Conservation (phyloP, 106 monocot species). For the Dioscorea alata region DNA sequence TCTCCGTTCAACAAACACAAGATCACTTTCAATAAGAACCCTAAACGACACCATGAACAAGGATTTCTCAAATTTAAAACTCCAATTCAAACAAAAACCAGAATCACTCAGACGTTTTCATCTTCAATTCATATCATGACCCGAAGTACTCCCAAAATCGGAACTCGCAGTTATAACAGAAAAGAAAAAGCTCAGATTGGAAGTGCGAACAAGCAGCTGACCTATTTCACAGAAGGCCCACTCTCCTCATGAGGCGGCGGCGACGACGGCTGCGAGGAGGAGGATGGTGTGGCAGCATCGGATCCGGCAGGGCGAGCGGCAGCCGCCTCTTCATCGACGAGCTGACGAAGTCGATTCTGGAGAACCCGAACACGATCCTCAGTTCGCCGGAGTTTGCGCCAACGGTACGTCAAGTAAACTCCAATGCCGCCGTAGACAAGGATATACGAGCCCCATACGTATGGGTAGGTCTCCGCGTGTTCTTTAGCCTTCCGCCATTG, state of each 20-base stretch:
- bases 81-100: too few species aligned
- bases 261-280: background rate
- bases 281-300: background rate
- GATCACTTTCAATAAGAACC: too few species aligned
- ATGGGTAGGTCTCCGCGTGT: slow-evolving; percentile 93
- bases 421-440: slow-evolving; percentile 82
- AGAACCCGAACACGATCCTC: slow-evolving; percentile 67
- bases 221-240: background rate
- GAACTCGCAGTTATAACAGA: background rate
- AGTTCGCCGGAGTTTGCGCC: slow-evolving; percentile 82
- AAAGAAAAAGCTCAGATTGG: background rate
- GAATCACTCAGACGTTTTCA: too few species aligned
- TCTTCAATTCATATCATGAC: too few species aligned
- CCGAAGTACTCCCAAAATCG: too few species aligned
- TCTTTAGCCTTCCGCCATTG: slow-evolving; percentile 59
- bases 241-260: background rate
- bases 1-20: too few species aligned
- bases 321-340: slow-evolving; percentile 51
- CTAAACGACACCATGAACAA: too few species aligned
- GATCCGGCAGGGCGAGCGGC: slow-evolving; percentile 1
- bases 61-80: too few species aligned
- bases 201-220: background rate
- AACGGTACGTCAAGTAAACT: slow-evolving; percentile 45
- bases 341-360: slow-evolving; percentile 52
- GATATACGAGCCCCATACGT: slow-evolving; percentile 91